Conservation (phyloP, 2,329 filamentous ascomycete species). For the Decorospora gaudefroyi region DNA sequence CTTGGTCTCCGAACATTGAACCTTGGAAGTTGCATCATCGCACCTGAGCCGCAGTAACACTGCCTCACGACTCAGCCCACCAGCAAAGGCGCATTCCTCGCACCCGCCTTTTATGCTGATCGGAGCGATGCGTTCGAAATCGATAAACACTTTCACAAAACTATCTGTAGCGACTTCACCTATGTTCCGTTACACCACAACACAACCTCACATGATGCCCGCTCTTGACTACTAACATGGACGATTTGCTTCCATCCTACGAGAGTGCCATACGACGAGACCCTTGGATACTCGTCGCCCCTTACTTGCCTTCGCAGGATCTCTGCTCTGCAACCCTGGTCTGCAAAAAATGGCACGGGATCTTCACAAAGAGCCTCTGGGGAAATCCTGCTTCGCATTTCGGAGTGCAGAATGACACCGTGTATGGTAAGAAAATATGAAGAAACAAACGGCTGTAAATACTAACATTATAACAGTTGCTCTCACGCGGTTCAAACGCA, state of each 20-base stretch:
- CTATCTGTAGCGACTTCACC: not conserved
- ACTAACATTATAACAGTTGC: conserved; percentile 52
- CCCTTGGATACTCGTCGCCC: conserved; percentile 60
- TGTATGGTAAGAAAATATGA: conserved; percentile 53
- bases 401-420: conserved; percentile 62
- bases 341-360: conserved; percentile 60
- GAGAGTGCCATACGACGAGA: conserved; percentile 60
- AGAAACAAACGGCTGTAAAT: not conserved
- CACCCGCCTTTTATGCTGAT: not conserved
- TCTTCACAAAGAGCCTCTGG: conserved; percentile 65
- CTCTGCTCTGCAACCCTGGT: conserved; percentile 62
- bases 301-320: conserved; percentile 60
- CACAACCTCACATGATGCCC: not conserved
- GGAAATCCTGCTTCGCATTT: conserved; percentile 67
- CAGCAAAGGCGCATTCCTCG: conserved; percentile 1
- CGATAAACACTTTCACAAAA: not conserved
- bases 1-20: no score
- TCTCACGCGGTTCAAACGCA: conserved; percentile 63
- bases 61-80: conserved; percentile 11
- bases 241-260: conserved; percentile 64
- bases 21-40: conserved; percentile 15
- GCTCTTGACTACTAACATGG: conserved; percentile 49
- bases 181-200: not conserved
- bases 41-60: conserved; percentile 4
- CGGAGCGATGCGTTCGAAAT: not conserved